Conservation (phyloP, 345 rosid species). For the Salix brachista region DNA sequence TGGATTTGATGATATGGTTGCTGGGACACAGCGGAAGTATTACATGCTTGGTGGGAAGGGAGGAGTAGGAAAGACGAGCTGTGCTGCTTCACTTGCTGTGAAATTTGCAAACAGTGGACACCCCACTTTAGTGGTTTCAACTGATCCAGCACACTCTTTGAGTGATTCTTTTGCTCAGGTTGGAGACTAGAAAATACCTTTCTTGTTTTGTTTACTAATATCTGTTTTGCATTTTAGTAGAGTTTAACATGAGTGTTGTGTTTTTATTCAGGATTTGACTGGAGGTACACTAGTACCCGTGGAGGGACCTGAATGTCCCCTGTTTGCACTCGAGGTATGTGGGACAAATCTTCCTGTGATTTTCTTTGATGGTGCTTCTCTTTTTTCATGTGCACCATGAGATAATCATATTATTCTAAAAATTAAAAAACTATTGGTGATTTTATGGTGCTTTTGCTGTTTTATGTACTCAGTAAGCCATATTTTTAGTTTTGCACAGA, state of each 20-base stretch:
- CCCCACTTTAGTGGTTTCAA: slow-evolving; percentile 94
- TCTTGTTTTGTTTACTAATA: slow-evolving; percentile 1
- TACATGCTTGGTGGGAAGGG: slow-evolving; percentile 98
- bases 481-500: slow-evolving; percentile 44
- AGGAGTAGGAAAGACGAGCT: slow-evolving; percentile 96
- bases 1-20: slow-evolving; percentile 84
- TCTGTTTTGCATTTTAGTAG: slow-evolving; percentile 1
- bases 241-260: not conserved
- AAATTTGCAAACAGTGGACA: slow-evolving; percentile 94
- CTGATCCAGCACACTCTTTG: slow-evolving; percentile 97
- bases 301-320: slow-evolving; percentile 88
- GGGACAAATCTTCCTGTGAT: not conserved
- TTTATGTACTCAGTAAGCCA: slow-evolving; percentile 13
- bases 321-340: slow-evolving; percentile 89
- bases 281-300: slow-evolving; percentile 86
- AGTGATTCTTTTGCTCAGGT: slow-evolving; percentile 98
- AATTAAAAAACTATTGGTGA: not conserved
- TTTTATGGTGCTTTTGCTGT: slow-evolving; percentile 3
- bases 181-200: not conserved
- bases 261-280: slow-evolving; percentile 62
- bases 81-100: slow-evolving; percentile 98
- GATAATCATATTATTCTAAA: not conserved
- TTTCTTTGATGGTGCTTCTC: slow-evolving; percentile 3
- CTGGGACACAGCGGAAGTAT: slow-evolving; percentile 80
- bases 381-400: slow-evolving; percentile 2